Evolutionary conservation across 2,329 filamentous ascomycete genomes (phyloP).

Genomic region (Aureobasidium zeae): DNA sequence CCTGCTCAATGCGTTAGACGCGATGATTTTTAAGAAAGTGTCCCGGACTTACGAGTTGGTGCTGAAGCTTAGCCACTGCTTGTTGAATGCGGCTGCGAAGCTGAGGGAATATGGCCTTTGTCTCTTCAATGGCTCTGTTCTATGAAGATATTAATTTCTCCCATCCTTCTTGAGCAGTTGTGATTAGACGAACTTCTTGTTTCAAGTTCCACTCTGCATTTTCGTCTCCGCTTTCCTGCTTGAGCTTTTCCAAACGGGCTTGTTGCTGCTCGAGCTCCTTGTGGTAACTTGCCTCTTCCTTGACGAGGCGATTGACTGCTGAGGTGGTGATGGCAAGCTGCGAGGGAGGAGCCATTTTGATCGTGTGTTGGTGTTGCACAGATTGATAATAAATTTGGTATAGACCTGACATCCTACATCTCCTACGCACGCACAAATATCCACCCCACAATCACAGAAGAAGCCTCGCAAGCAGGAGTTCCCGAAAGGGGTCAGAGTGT

Average conservation of each 20-base stretch:
- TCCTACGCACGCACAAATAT: conserved; percentile 85
- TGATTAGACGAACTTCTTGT: conserved; percentile 61
- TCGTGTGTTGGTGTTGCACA: conserved; percentile 7
- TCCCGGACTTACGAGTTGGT: conserved; percentile 54
- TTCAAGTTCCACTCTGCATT: conserved; percentile 72
- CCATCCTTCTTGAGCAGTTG: neutral
- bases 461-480: no score
- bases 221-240: conserved; percentile 44
- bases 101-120: conserved; percentile 68
- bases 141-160: conserved; percentile 30
- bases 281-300: conserved; percentile 86
- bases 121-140: conserved; percentile 78
- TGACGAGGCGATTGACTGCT: conserved; percentile 73
- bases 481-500: conserved; percentile 5
- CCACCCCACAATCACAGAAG: conserved; percentile 58
- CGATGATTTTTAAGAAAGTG: no score
- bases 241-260: conserved; percentile 59
- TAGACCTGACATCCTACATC: conserved; percentile 89
- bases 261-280: conserved; percentile 72
- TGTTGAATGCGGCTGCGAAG: conserved; percentile 62
- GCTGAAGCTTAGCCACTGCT: conserved; percentile 64
- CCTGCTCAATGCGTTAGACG: conserved; percentile 27
- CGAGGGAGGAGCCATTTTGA: conserved; percentile 63
- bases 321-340: conserved; percentile 70
- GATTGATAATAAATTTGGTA: no score